Percentiles rank a stretch among this genome's conserved stretches.
Evolutionary conservation across 2,329 filamentous ascomycete species (phyloP).

Genomic region (Blumeriella jaapii): DNA sequence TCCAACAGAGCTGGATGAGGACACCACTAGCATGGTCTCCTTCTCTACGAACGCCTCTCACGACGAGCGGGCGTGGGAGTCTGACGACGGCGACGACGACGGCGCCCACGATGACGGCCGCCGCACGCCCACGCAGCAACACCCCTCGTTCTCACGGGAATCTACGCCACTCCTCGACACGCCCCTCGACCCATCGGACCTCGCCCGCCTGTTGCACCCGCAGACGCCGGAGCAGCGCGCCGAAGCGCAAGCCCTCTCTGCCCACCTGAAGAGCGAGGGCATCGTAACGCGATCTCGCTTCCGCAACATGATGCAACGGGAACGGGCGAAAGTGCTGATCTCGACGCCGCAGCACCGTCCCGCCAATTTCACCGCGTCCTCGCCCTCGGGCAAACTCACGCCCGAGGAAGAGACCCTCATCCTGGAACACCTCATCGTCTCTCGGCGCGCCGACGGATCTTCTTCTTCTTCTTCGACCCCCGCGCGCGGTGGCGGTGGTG

Average conservation of each 20-base stretch:
- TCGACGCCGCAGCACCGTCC: constrained; percentile 33
- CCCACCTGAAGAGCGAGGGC: constrained; percentile 59
- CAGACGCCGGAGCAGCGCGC: constrained; percentile 64
- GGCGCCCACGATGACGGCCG: constrained; percentile 33
- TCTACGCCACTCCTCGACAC: constrained; percentile 48
- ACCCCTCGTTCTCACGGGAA: constrained; percentile 41
- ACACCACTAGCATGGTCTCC: constrained; percentile 74
- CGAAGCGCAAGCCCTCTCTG: constrained; percentile 70
- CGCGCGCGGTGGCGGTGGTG: constrained; percentile 56
- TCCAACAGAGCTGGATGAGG: constrained; percentile 47
- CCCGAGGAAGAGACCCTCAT: constrained; percentile 48
- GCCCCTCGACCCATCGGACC: constrained; percentile 52
- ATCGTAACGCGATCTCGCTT: constrained; percentile 78
- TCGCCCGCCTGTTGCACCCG: constrained; percentile 76
- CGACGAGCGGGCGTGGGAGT: constrained; percentile 37
- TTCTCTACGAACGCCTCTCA: constrained; percentile 32
- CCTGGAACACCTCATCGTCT: constrained; percentile 47
- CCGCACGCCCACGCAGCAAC: constrained; percentile 62
- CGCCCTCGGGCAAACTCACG: constrained; percentile 33
- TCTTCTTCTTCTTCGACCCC: constrained; percentile 7
- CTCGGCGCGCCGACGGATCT: constrained; percentile 17
- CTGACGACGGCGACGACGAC: constrained; percentile 28
- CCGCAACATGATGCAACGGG: constrained; percentile 52
- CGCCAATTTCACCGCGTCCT: constrained; percentile 21
- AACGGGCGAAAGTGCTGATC: constrained; percentile 57